Base-by-base conservation (phyloP, 495 filamentous ascomycete species). In the Cladorrhinum samala region DNA sequence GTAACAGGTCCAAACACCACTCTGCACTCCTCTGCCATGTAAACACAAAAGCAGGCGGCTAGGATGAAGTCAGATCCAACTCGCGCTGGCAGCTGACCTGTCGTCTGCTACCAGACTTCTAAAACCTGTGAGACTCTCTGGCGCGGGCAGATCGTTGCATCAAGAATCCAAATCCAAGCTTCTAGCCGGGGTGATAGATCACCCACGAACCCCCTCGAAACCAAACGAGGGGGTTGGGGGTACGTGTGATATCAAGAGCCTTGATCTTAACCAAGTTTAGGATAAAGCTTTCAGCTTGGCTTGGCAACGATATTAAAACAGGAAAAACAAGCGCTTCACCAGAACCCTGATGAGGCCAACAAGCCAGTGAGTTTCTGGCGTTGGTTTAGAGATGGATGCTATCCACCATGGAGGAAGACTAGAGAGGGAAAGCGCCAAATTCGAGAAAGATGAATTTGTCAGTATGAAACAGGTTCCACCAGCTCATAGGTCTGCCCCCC, bases 401-500 rank as follows among this genome's bases (percentile, higher is more conserved):
- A 17, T n/a, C 8, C 18, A 40, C 14, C 23, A 45, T 37, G 47
- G 9, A 30, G 33, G 25, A 17, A 23, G 37, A 43, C 9, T 9
- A 30, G 40, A 45, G 21, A 14, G 42, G 42, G n/a, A 19, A 9
- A 20, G 14, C 14, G 42, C 21, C 18, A n/a, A 17, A 25, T 14
- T 27, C 17, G 7, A 38, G 42, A 36, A n/a, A 25, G n/a, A 13
- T 36, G 54, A 48, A 47, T 52, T 51, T 43, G 49, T 41, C 44
- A 44, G 43, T 49, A 19, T 57, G 54, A 57, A 57, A 57, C 54
- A 23, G 36, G 30, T 45, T 40, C 54, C 49, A 52, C 54, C 44
- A 11, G 18, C 42, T 45, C 20, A 19, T 21, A 23, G 18, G 27
- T n/a, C 6, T 33, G 27, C 27, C 27, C 5, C 27, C 27, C 27